phyloP scores from a whole-genome alignment of 805 yeast genomes.

The Huiozyma sinensis region DNA sequence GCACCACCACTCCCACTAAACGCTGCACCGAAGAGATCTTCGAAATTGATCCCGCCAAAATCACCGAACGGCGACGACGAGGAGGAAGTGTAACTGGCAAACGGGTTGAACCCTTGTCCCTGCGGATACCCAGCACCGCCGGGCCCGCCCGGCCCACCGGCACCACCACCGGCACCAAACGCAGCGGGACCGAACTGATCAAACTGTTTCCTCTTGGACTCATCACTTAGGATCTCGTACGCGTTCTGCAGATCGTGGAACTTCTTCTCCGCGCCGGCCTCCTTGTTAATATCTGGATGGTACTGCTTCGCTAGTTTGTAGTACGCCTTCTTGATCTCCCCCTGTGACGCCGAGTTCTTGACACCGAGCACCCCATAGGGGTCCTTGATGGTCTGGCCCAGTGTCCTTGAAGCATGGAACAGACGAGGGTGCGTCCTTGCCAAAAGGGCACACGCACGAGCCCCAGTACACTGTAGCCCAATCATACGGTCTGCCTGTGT shows the following conservation, averaged over 20 bases:
- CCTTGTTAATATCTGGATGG: constrained; percentile 96
- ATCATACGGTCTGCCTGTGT: no score
- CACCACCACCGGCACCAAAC: constrained; percentile 50
- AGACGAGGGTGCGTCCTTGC: not conserved
- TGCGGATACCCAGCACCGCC: constrained; percentile 41
- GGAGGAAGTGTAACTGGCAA: constrained; percentile 3
- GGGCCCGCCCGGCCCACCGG: constrained; percentile 38
- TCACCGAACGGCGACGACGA: constrained; percentile 27
- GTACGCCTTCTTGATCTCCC: constrained; percentile 92
- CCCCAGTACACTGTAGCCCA: no score
- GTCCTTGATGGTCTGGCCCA: constrained; percentile 34
- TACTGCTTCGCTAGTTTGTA: constrained; percentile 85
- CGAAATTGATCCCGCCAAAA: constrained; percentile 42
- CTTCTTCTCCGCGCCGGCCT: constrained; percentile 71
- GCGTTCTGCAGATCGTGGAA: constrained; percentile 93
- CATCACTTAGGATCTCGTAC: constrained; percentile 81
- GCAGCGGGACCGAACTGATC: constrained; percentile 90
- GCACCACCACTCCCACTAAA: constrained; percentile 18
- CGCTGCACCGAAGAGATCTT: constrained; percentile 52
- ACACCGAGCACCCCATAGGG: constrained; percentile 85
- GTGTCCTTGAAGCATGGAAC: constrained; percentile 12
- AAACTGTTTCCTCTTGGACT: constrained; percentile 74
- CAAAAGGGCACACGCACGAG: no score
- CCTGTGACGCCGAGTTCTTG: constrained; percentile 51
- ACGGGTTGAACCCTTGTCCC: constrained; percentile 22